A percentile compares a stretch with the other conserved stretches of the same genome.
phyloP scores from a whole-genome alignment of 352 stramenopile genomes.

The Halophytophthora batemanensis region DNA sequence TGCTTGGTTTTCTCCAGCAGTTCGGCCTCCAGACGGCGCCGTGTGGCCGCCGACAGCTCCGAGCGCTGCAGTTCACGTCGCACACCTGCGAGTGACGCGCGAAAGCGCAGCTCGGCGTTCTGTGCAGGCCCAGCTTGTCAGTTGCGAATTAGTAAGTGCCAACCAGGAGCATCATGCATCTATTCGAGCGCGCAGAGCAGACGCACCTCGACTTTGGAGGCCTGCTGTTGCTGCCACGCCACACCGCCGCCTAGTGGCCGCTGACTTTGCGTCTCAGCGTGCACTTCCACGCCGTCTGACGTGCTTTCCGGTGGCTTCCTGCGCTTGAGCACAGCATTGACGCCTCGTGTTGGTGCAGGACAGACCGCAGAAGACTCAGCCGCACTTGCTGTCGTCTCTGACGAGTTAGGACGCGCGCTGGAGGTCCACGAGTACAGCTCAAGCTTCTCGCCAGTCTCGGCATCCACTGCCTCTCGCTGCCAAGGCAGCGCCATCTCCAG shows the following conservation, averaged over 20 bases:
- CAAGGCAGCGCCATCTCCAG: slow-evolving; percentile 9
- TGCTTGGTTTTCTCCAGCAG: slow-evolving; percentile 68
- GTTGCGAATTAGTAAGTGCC: no score
- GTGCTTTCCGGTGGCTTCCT: no score
- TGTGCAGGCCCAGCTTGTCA: slow-evolving; percentile 11
- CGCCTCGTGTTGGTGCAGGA: not conserved
- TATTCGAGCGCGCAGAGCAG: not conserved
- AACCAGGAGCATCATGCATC: not conserved
- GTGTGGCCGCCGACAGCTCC: slow-evolving; percentile 30
- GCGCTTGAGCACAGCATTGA: no score
- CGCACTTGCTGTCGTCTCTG: not conserved
- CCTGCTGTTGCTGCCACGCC: slow-evolving; percentile 49
- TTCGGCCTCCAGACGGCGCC: slow-evolving; percentile 39
- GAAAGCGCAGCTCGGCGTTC: slow-evolving; percentile 49
- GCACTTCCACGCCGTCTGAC: slow-evolving; percentile 1
- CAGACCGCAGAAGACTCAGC: not conserved
- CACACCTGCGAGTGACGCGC: slow-evolving; percentile 49
- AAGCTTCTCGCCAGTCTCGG: slow-evolving; percentile 61
- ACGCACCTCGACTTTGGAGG: slow-evolving; percentile 44
- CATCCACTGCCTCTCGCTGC: slow-evolving; percentile 55
- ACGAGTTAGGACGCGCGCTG: not conserved
- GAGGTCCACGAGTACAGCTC: slow-evolving; percentile 20
- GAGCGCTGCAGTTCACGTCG: slow-evolving; percentile 42
- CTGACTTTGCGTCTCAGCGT: slow-evolving; percentile 58
- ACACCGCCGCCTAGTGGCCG: slow-evolving; percentile 44